These are phyloP conservation scores for Xylaria sp. DNA, from an alignment of 2,329 filamentous ascomycete genomes.

Conservation along the genomic window DNA sequence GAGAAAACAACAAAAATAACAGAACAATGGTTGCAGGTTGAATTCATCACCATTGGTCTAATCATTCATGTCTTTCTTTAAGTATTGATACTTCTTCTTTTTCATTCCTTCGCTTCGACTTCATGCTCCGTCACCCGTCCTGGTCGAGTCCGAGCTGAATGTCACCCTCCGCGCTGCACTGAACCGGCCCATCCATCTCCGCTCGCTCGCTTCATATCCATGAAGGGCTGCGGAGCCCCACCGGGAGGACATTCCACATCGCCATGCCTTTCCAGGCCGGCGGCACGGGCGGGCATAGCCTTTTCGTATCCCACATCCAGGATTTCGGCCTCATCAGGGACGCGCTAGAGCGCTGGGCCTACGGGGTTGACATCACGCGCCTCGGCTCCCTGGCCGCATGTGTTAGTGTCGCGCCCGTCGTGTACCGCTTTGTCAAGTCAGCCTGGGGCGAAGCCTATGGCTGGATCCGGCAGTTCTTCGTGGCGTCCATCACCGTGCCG, in stretches of 20 bases:
- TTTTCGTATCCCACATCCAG: constrained; percentile 30
- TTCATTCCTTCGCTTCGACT: neutral
- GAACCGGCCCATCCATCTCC: neutral
- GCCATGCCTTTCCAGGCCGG: constrained; percentile 22
- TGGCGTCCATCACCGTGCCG: constrained; percentile 41
- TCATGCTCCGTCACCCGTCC: neutral
- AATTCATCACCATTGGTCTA: neutral
- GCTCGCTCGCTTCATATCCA: neutral
- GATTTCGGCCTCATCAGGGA: constrained; percentile 35
- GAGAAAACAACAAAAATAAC: neutral
- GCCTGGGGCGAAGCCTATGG: constrained; percentile 36
- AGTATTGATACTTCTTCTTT: neutral
- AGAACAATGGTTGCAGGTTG: neutral
- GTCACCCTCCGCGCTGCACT: neutral
- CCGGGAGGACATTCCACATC: constrained; percentile 8
- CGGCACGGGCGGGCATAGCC: constrained; percentile 19
- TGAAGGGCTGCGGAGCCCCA: neutral
- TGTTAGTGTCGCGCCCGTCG: constrained; percentile 38
- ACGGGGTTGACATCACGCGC: constrained; percentile 42
- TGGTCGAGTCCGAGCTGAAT: constrained; percentile 2
- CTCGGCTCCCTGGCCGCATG: constrained; percentile 43
- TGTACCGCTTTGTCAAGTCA: constrained; percentile 35
- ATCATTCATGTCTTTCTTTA: constrained; percentile 10
- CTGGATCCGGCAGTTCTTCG: constrained; percentile 40
- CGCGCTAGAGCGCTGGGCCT: constrained; percentile 36